These are phyloP conservation scores for Alectoria sarmentosa DNA, from an alignment of 495 filamentous ascomycete species.

Conservation along the genomic window DNA sequence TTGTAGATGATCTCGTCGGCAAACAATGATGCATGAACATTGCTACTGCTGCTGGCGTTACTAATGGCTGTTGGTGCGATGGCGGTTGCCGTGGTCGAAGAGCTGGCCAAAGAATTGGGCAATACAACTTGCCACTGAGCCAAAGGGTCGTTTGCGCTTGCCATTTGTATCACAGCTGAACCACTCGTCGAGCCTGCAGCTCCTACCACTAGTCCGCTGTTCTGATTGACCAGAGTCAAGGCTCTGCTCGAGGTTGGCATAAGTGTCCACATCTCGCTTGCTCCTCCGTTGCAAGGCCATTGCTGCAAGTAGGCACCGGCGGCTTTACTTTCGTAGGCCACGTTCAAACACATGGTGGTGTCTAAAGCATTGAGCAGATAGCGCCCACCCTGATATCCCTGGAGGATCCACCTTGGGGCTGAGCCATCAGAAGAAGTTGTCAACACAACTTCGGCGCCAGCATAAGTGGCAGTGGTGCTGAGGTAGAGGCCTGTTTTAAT, in stretches of 20 bases:
- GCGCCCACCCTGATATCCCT: background rate
- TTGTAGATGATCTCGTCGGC: constrained; percentile 6
- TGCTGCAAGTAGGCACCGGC: background rate
- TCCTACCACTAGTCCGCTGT: background rate
- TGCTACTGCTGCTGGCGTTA: background rate
- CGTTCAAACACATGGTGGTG: constrained; percentile 8
- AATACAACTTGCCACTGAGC: constrained; percentile 2
- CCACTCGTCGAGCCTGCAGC: constrained; percentile 1
- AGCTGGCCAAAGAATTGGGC: background rate
- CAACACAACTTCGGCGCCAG: constrained; percentile 11
- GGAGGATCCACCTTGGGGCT: background rate
- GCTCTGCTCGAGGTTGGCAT: background rate
- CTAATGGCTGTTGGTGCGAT: background rate
- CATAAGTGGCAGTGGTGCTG: background rate
- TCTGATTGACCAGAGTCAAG: background rate
- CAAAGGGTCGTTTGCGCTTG: background rate
- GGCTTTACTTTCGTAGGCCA: constrained; percentile 8
- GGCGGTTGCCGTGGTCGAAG: background rate
- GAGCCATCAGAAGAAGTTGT: too few relatives aligned
- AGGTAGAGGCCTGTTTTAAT: background rate
- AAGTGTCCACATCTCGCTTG: constrained; percentile 6
- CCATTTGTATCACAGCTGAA: background rate
- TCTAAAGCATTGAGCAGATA: constrained; percentile 5
- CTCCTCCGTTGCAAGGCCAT: constrained; percentile 5
- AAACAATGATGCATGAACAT: background rate